Conservation (phyloP, 1,284 basidiomycete genomes). For the Athelia sp. region DNA sequence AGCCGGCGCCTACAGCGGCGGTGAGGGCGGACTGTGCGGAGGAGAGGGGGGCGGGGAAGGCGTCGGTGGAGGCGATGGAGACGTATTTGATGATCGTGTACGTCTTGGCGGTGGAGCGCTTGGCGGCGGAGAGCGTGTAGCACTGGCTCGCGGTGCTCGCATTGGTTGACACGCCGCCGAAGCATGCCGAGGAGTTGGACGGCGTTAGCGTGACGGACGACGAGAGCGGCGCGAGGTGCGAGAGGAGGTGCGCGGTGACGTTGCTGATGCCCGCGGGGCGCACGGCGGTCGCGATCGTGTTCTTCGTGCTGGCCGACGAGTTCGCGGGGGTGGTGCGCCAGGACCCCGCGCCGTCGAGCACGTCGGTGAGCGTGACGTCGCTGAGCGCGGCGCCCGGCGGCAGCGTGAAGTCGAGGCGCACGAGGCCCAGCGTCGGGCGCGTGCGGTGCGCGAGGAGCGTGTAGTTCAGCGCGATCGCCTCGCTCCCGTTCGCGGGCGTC, state of each 20-base stretch:
- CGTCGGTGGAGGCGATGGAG: conserved; percentile 1
- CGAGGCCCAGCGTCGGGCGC: neutral
- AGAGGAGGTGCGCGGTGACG: conserved; percentile 2
- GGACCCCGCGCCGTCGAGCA: conserved; percentile 1
- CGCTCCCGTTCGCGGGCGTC: neutral
- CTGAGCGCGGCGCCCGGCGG: neutral
- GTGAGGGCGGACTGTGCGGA: neutral
- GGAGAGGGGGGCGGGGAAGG: neutral
- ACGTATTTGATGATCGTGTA: conserved; percentile 2
- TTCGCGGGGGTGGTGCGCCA: conserved; percentile 1
- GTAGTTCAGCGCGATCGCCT: neutral
- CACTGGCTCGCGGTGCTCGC: neutral
- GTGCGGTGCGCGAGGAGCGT: conserved; percentile 2
- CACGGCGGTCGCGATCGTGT: conserved; percentile 1
- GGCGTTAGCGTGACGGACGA: neutral
- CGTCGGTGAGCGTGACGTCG: neutral
- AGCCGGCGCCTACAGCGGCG: neutral
- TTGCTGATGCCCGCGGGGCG: neutral
- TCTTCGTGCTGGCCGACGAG: neutral
- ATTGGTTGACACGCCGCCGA: neutral
- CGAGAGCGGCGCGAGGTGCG: neutral
- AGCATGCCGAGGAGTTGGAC: neutral
- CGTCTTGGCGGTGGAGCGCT: neutral
- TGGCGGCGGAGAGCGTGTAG: neutral
- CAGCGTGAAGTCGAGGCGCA: neutral